A percentile compares a stretch with the other conserved stretches of the same genome.
Conservation (phyloP, 768 basidiomycete species). For the Serendipita sp. region DNA sequence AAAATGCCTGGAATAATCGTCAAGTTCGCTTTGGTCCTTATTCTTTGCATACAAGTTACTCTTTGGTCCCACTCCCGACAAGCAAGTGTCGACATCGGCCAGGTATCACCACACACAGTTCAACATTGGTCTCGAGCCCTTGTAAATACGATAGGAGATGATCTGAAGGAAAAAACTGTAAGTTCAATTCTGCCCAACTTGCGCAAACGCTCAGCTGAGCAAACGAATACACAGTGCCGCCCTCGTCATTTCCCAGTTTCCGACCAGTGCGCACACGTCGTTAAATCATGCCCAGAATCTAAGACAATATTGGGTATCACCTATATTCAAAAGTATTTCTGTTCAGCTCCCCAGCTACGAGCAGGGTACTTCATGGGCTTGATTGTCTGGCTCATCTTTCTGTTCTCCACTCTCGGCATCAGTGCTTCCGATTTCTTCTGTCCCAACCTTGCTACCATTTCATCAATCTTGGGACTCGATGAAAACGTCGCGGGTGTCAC, state of each 20-base stretch:
- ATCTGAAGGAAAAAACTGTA: not conserved
- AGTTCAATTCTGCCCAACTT: not conserved
- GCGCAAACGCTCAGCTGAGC: not conserved
- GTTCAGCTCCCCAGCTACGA: constrained; percentile 36
- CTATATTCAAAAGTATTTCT: constrained; percentile 59
- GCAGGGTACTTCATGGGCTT: constrained; percentile 45
- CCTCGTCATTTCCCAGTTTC: constrained; percentile 38
- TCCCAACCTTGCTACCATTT: constrained; percentile 84
- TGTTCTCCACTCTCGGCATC: constrained; percentile 92
- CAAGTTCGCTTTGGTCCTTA: constrained; percentile 34
- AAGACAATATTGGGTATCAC: constrained; percentile 53
- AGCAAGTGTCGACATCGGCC: constrained; percentile 12
- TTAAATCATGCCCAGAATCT: constrained; percentile 36
- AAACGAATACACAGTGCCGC: constrained; percentile 33
- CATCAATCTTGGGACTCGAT: constrained; percentile 68
- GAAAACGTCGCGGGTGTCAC: constrained; percentile 95
- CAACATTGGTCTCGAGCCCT: constrained; percentile 4
- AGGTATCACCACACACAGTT: not conserved
- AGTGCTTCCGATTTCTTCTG: constrained; percentile 95
- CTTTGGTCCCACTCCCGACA: constrained; percentile 41
- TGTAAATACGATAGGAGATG: not conserved
- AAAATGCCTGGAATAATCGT: constrained; percentile 13
- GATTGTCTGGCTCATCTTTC: constrained; percentile 68
- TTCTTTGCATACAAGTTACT: constrained; percentile 40
- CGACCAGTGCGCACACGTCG: constrained; percentile 52